Evolutionary conservation across 176 grass and related monocot genomes (phyloP).

Genomic region (Chloris gayana): DNA sequence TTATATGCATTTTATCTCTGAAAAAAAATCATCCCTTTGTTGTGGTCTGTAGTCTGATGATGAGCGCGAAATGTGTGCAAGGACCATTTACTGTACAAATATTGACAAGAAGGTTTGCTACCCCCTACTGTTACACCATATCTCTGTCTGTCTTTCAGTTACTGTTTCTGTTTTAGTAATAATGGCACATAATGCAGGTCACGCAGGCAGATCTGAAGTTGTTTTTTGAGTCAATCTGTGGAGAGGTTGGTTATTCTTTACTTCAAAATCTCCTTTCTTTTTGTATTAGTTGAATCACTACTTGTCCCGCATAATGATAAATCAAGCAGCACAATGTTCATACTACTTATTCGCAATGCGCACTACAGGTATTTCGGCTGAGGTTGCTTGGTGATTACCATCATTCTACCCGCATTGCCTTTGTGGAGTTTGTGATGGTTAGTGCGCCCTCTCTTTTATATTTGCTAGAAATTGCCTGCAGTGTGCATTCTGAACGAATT

Average conservation of each 20-base stretch:
- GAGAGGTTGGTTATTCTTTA: conserved; percentile 70
- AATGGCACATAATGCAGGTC: conserved; percentile 58
- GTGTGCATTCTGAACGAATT: not conserved
- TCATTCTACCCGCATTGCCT: conserved; percentile 93
- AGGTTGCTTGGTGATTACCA: conserved; percentile 99
- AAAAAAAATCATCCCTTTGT: conserved; percentile 22
- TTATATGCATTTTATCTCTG: conserved; percentile 17
- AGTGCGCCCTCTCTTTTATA: conserved; percentile 29
- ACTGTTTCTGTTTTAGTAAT: conserved; percentile 34
- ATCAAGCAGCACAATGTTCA: conserved; percentile 22
- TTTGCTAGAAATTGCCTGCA: not conserved
- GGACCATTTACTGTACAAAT: conserved; percentile 99
- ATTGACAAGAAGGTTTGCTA: conserved; percentile 96
- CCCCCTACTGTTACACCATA: conserved; percentile 13
- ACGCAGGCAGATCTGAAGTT: conserved; percentile 98
- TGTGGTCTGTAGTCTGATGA: conserved; percentile 75
- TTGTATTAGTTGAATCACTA: not conserved
- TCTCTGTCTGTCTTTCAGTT: not conserved
- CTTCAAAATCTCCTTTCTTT: conserved; percentile 25
- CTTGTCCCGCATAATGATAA: conserved; percentile 10
- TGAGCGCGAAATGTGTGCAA: conserved; percentile 99
- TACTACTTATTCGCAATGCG: conserved; percentile 13
- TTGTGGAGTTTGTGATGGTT: conserved; percentile 99
- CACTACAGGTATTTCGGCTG: conserved; percentile 79
- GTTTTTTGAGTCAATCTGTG: conserved; percentile 98